Evolutionary conservation across 2,329 filamentous ascomycete species (phyloP).

Genomic region (Sporothrix sp.): DNA sequence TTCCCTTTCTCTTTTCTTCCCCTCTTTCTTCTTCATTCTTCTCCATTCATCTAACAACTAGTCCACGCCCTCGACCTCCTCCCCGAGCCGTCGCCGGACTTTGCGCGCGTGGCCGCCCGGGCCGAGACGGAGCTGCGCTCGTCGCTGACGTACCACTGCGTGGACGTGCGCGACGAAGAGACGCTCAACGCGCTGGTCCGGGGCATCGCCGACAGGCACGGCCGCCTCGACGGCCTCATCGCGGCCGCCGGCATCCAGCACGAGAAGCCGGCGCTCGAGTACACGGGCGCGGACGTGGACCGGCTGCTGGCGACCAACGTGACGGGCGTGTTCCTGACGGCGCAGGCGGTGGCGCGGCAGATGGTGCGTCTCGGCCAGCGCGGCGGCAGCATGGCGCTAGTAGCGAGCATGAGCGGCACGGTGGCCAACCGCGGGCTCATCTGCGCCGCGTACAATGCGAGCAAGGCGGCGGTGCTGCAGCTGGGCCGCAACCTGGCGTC

Average conservation of each 20-base stretch:
- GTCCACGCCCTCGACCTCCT: slow-evolving; percentile 56
- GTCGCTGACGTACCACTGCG: slow-evolving; percentile 61
- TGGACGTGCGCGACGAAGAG: slow-evolving; percentile 68
- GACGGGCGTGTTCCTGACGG: slow-evolving; percentile 77
- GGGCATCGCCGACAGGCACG: slow-evolving; percentile 58
- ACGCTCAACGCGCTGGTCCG: slow-evolving; percentile 57
- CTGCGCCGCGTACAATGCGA: slow-evolving; percentile 58
- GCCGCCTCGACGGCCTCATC: slow-evolving; percentile 69
- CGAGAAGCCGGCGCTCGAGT: slow-evolving; percentile 74
- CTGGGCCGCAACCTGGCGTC: slow-evolving; percentile 59
- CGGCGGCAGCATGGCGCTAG: slow-evolving; percentile 52
- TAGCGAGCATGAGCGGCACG: slow-evolving; percentile 61
- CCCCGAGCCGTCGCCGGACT: slow-evolving; percentile 45
- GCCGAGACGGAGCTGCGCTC: slow-evolving; percentile 57
- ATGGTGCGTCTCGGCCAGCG: slow-evolving; percentile 49
- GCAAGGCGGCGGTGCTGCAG: slow-evolving; percentile 55
- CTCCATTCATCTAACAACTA: no score
- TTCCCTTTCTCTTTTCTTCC: background rate
- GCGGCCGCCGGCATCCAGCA: slow-evolving; percentile 65
- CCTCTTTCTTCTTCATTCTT: background rate
- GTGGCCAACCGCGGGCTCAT: slow-evolving; percentile 54
- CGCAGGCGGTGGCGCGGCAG: slow-evolving; percentile 76
- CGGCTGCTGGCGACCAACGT: slow-evolving; percentile 78
- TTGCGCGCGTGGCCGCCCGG: slow-evolving; percentile 53
- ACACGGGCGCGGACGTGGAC: slow-evolving; percentile 63